Evolutionary conservation across 495 filamentous ascomycete species (phyloP), one percentile per base, ranked within the genome.

Genomic region (Gamarada debralockiae): DNA sequence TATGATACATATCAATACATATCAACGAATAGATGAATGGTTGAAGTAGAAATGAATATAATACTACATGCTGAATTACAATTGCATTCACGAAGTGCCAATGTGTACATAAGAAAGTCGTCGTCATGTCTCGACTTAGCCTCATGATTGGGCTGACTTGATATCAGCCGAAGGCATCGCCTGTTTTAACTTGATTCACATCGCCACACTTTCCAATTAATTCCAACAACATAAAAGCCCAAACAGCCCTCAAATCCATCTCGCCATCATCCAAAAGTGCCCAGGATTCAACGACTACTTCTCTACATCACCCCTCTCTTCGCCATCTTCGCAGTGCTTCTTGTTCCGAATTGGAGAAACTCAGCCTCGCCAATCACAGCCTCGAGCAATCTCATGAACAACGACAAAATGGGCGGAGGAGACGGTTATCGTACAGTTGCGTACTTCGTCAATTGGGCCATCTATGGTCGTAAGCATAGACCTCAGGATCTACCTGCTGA

Each of bases 371-470:
- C 34, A 9, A 29, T 36, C 29, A 34, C 25, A n/a, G 10, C 33
- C 15, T 40, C 10, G 41, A 18, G 8, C 12, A 8, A 14, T 23
- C 24, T 48, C 15, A 48, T 33, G 10, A 42, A 6, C 44, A 18
- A 27, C 51, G 50, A 24, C 20, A 76, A 53, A 7, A 79, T 78
- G 74, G 70, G 66, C 47, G 71, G 72, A 56, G 67, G 68, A 50
- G 66, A 65, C 50, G 69, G 80, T 48, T 87, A 82, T 39, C 37
- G 37, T 15, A 20, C 80, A 80, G 86, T 93, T 47, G 87, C 86
- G 14, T 95, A 95, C 73, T 95, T 84, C 58, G 86, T 90, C 49
- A 92, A 95, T 70, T 71, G 70, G 92, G 92, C 89, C 44, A 96
- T 97, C 64, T 97, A 97, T 70, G 90, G 78, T 27, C 81, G 92